Evolutionary conservation across 108 stramenopile genomes (phyloP).

Genomic region (Bacterosira constricta): DNA sequence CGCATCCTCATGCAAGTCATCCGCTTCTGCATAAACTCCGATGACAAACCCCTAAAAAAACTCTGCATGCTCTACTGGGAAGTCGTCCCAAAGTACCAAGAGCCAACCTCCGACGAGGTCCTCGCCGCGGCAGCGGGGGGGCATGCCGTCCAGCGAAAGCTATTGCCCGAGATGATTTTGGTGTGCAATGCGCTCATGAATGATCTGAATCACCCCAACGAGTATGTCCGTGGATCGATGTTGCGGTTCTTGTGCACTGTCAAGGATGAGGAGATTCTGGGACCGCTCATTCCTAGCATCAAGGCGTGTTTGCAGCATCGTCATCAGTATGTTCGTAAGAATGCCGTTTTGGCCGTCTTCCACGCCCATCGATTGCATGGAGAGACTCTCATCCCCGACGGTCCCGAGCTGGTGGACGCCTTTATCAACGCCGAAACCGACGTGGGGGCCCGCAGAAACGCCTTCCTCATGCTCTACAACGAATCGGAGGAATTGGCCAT

Average conservation of each 20-base stretch:
- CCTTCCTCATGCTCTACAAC: slow-evolving; percentile 99
- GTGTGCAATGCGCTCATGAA: slow-evolving; percentile 99
- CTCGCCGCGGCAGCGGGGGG: slow-evolving; percentile 74
- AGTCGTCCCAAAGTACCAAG: slow-evolving; percentile 96
- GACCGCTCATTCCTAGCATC: slow-evolving; percentile 94
- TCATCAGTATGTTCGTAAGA: slow-evolving; percentile 97
- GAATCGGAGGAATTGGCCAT: slow-evolving; percentile 95
- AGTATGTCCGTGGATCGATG: slow-evolving; percentile 98
- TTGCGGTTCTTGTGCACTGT: slow-evolving; percentile 98
- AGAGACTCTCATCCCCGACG: slow-evolving; percentile 94
- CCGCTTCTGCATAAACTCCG: slow-evolving; percentile 97
- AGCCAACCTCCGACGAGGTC: slow-evolving; percentile 77
- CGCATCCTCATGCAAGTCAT: slow-evolving; percentile 98
- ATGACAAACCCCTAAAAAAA: slow-evolving; percentile 99
- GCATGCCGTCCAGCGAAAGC: slow-evolving; percentile 81
- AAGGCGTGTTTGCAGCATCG: slow-evolving; percentile 96
- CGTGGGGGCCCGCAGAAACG: slow-evolving; percentile 93
- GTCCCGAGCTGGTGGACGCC: slow-evolving; percentile 91
- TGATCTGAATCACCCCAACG: slow-evolving; percentile 99
- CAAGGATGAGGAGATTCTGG: slow-evolving; percentile 96
- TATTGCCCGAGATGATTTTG: slow-evolving; percentile 98
- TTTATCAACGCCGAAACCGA: slow-evolving; percentile 93
- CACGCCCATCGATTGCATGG: slow-evolving; percentile 93
- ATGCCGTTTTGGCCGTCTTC: slow-evolving; percentile 95
- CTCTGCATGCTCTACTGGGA: slow-evolving; percentile 99